phyloP scores from a whole-genome alignment of 1,284 basidiomycete species.

The Naganishia liquefaciens region DNA sequence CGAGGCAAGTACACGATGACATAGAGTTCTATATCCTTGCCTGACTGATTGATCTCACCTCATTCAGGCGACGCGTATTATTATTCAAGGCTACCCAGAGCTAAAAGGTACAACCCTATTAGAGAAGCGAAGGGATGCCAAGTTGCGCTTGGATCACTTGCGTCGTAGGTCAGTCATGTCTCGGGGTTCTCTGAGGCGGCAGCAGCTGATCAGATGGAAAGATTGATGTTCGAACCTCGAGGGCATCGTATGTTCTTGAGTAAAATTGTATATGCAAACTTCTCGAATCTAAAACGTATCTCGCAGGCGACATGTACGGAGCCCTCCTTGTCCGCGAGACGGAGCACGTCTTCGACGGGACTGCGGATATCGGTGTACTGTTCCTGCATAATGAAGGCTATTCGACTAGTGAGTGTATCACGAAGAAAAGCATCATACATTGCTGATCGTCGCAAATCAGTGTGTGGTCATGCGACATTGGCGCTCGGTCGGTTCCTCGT shows the following conservation, averaged over 20 bases:
- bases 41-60: too few species aligned
- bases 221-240: constrained; percentile 7
- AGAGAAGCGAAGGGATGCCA: constrained; percentile 5
- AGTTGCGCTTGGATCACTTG: constrained; percentile 10
- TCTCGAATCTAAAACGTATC: too few species aligned
- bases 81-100: constrained; percentile 2
- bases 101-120: not conserved
- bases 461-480: constrained; percentile 6
- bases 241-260: constrained; percentile 5
- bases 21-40: too few species aligned
- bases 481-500: constrained; percentile 9
- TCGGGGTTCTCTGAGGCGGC: not conserved
- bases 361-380: constrained; percentile 7
- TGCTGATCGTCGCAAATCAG: not conserved
- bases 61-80: too few species aligned
- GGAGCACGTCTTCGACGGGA: constrained; percentile 6
- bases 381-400: constrained; percentile 18
- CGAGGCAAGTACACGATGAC: not conserved
- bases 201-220: too few species aligned
- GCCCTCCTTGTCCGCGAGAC: constrained; percentile 7
- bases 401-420: not conserved
- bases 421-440: not conserved
- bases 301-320: too few species aligned
- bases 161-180: not conserved
- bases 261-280: too few species aligned